Base-by-base conservation (phyloP, 441 rosid genomes). In the Bocquillonia castaneifolia region DNA sequence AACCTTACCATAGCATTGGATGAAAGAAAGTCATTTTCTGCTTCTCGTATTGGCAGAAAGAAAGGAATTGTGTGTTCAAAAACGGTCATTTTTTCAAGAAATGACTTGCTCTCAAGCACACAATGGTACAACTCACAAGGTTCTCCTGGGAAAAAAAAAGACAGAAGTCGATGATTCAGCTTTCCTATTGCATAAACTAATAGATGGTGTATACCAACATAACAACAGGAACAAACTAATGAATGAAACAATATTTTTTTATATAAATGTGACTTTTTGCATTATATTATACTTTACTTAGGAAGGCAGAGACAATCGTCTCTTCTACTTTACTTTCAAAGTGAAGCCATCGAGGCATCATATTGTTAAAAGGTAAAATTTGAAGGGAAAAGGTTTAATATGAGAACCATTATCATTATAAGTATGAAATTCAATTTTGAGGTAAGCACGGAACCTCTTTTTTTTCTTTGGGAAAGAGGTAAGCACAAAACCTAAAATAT, bases 31-130 rank as follows among this genome's bases (percentile, higher is more conserved):
- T 89, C 96, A 82, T 78, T 86, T 85, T 92, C 99, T 70, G 88
- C 86, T 72, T 90, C 99, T 67, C 88, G 83, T 60, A 92, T 72
- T 31, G 97, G 98, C 72, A 94, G 78, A 79, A 90, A 94, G 85
- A 92, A 94, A 32, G 99, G 99, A 81, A 94, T 72, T 70, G 98
- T 90, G 70, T 94, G 99, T 76, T 94, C 96, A 63, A 76, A 82
- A 76, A 94, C 94, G 31, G 85, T 90, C 98, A 94, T 90, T 83
- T 89, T 94, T 74, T 94, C 96, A 71, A 92, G 85, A 80, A 94
- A 94, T 67, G 96, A 94, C 81, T 84, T 92, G 82, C 97, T 94
- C 76, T 88, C 93, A 65, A 94, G 93, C 77, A 94, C 91, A 77
- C 93, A 81, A 71, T 94, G 97, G 78, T 87, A 92, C 69, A 82